Conservation (phyloP, 148 eudicot species). For the Cornus suecica region DNA sequence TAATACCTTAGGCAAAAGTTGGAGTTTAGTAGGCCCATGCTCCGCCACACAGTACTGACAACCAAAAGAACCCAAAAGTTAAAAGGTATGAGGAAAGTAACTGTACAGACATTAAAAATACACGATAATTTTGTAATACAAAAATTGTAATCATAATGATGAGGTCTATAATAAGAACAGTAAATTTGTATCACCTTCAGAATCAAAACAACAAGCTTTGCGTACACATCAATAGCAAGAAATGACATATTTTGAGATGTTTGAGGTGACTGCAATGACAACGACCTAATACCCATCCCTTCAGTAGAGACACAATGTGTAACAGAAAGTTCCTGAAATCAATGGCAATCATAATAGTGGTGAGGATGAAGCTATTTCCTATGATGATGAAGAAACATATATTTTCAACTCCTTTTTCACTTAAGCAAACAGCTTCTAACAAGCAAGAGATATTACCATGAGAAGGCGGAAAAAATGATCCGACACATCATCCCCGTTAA, state of each 20-base stretch:
- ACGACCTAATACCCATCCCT: slow-evolving; percentile 29
- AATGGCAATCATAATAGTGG: neutral
- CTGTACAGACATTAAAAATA: no score
- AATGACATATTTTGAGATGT: slow-evolving; percentile 60
- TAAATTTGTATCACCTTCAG: slow-evolving; percentile 51
- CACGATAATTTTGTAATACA: neutral
- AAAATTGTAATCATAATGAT: neutral
- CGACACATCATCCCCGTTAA: slow-evolving; percentile 70
- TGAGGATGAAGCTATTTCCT: neutral
- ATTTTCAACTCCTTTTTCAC: neutral
- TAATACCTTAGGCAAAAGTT: slow-evolving; percentile 64
- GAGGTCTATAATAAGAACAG: neutral
- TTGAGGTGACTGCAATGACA: slow-evolving; percentile 39
- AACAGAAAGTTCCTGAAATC: slow-evolving; percentile 66
- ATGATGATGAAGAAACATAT: neutral
- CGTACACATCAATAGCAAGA: slow-evolving; percentile 79
- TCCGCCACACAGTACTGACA: slow-evolving; percentile 61
- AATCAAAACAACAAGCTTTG: slow-evolving; percentile 59
- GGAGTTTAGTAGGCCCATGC: slow-evolving; percentile 60
- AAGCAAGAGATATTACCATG: slow-evolving; percentile 34
- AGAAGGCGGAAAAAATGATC: slow-evolving; percentile 68
- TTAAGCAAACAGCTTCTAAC: neutral
- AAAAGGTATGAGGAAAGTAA: neutral
- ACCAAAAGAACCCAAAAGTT: neutral
- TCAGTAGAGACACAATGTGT: slow-evolving; percentile 57